Conservation (phyloP, 2,329 filamentous ascomycete genomes). For the Neoarthrinium moseri region DNA sequence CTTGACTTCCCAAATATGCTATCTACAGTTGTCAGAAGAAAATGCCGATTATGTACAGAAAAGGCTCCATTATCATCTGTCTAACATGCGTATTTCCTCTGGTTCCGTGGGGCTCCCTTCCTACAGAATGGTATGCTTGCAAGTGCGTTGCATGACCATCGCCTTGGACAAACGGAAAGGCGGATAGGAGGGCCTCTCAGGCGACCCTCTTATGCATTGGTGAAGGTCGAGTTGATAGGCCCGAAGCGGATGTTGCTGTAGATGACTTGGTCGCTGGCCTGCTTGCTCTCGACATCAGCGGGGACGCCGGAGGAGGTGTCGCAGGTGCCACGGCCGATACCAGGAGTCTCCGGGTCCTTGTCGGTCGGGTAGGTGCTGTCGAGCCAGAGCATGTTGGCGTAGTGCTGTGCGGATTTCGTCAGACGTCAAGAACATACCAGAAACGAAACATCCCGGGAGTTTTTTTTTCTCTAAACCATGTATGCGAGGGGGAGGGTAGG, state of each 20-base stretch:
- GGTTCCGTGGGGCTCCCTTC: too few relatives aligned
- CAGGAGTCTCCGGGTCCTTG: conserved; percentile 27
- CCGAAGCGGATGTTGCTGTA: conserved; percentile 50
- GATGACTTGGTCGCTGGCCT: conserved; percentile 37
- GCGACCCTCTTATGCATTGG: conserved; percentile 1
- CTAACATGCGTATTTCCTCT: too few relatives aligned
- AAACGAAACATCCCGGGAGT: too few relatives aligned
- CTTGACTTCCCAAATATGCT: too few relatives aligned
- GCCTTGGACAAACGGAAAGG: too few relatives aligned
- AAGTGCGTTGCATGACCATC: too few relatives aligned
- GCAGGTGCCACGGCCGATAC: conserved; percentile 46
- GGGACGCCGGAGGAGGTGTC: conserved; percentile 41
- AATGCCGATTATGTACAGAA: too few relatives aligned
- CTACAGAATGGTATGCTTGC: too few relatives aligned
- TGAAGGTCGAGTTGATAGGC: conserved; percentile 43
- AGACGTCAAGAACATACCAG: background rate
- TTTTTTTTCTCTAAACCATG: too few relatives aligned
- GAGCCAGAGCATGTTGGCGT: conserved; percentile 61
- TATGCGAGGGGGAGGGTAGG: conserved; percentile 28
- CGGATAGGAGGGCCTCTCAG: too few relatives aligned
- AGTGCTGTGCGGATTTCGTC: conserved; percentile 31
- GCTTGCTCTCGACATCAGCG: conserved; percentile 37
- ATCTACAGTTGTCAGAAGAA: too few relatives aligned
- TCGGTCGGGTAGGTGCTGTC: conserved; percentile 46
- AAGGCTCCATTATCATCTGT: too few relatives aligned